A percentile compares a stretch with the other conserved stretches of the same genome.
Evolutionary conservation across 2,329 filamentous ascomycete genomes (phyloP).

Genomic region (Aspergillus persii): DNA sequence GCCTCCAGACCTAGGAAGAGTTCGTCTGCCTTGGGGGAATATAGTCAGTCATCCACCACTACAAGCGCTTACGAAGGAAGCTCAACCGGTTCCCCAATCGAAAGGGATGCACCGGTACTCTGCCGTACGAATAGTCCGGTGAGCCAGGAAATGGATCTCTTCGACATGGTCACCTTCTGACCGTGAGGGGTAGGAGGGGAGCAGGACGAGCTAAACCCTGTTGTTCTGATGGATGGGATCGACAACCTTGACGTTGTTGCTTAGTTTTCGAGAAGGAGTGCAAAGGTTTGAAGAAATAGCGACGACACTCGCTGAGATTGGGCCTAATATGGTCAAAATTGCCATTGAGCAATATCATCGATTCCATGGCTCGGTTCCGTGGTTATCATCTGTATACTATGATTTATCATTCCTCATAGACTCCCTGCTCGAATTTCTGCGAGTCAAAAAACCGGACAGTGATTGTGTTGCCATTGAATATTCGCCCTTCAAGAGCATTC

Average conservation of each 20-base stretch:
- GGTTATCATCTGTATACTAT: background rate
- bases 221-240: conserved; percentile 5
- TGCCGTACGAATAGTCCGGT: conserved; percentile 2
- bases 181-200: too few relatives aligned
- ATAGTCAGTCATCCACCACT: background rate
- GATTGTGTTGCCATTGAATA: conserved; percentile 86
- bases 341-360: background rate
- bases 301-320: background rate
- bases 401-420: conserved; percentile 43
- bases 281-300: background rate
- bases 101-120: conserved; percentile 3
- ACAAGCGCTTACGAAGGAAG: background rate
- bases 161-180: conserved; percentile 14
- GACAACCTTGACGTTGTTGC: background rate
- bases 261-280: background rate
- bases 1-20: background rate
- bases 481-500: conserved; percentile 79
- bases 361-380: background rate
- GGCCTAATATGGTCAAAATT: background rate
- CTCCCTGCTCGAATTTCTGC: conserved; percentile 74
- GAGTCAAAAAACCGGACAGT: conserved; percentile 76
- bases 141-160: conserved; percentile 9
- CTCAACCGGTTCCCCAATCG: background rate
- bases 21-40: background rate
- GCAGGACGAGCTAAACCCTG: too few relatives aligned